These are phyloP conservation scores for Amanita subjunquillea DNA, from an alignment of 768 basidiomycete genomes.

Conservation along the genomic window DNA sequence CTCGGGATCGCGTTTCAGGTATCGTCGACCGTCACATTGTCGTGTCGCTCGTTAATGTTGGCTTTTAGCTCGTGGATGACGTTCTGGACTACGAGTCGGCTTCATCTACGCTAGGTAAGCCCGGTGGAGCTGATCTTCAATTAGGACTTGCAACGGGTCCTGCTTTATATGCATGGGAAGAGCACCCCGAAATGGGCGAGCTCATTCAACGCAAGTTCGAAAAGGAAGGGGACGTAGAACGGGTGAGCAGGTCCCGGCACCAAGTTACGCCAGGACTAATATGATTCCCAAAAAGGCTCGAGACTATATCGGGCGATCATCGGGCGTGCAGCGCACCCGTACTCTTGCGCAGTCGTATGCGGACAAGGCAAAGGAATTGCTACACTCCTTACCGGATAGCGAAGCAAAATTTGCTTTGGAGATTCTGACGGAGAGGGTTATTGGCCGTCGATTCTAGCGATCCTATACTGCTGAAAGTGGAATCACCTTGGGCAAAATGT, in stretches of 20 bases:
- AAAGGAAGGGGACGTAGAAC: slow-evolving; percentile 76
- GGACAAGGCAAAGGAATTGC: slow-evolving; percentile 64
- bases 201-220: slow-evolving; percentile 81
- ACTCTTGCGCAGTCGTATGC: slow-evolving; percentile 73
- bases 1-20: slow-evolving; percentile 95
- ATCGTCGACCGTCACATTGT: background rate
- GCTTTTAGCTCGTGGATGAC: slow-evolving; percentile 82
- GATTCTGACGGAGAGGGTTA: slow-evolving; percentile 65
- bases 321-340: slow-evolving; percentile 74
- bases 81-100: slow-evolving; percentile 87
- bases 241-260: slow-evolving; percentile 29
- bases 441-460: slow-evolving; percentile 34
- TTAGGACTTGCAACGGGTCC: slow-evolving; percentile 89
- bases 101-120: slow-evolving; percentile 75
- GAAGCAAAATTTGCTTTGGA: slow-evolving; percentile 74
- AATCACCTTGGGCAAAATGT: background rate
- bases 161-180: slow-evolving; percentile 90
- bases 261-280: slow-evolving; percentile 2
- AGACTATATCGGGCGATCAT: slow-evolving; percentile 62
- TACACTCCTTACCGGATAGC: slow-evolving; percentile 69
- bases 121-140: slow-evolving; percentile 76
- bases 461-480: background rate
- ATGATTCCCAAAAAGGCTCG: slow-evolving; percentile 43
- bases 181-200: slow-evolving; percentile 80
- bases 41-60: background rate